Base-by-base conservation (phyloP, 176 grass and related monocot species). In the Zizania latifolia region DNA sequence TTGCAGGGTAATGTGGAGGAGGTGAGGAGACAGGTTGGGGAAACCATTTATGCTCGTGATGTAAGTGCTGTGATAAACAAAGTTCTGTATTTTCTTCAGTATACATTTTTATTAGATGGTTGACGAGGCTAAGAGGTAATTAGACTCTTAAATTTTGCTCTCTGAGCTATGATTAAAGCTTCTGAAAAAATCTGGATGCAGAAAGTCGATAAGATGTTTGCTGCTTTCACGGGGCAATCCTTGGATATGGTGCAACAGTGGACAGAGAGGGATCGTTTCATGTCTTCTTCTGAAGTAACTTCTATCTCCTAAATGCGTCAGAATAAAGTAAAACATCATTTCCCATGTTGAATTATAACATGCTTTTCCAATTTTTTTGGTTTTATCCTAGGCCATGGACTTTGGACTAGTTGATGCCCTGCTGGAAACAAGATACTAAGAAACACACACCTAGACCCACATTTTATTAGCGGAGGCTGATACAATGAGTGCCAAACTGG, bases 151-250 rank as follows among this genome's bases (percentile, higher is more conserved):
- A 19, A 19, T 53, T 61, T 66, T 63, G 35, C 40, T 82, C 64
- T 82, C n/a, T 56, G 84, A 62, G 4, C 41, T 60, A 30, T 70
- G 40, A 74, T 44, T 50, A 43, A 63, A 84, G n/a, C 60, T 84
- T 2, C 61, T 61, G 72, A 34, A 15, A 17, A 24, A 24, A 34
- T 60, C 4, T 80, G 78, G 10, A 16, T 82, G 86, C 85, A 99
- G 95, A 99, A 93, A 99, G 93, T 99, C 26, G 95, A 99, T 81
- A 90, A 84, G 85, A 99, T 99, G 95, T 92, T 89, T 92, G 76
- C 89, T 84, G 79, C 82, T 63, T 99, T 99, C 78, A 99, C 95
- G 12, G 95, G 95, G 21, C 86, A 89, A 88, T 61, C 86, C 38
- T 62, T 99, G 34, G 95, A 99, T 67, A 83, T 88, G 60, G 89